These are phyloP conservation scores for Wallacemonas sp. DNA, from an alignment of 208 protist species.

Conservation along the genomic window DNA sequence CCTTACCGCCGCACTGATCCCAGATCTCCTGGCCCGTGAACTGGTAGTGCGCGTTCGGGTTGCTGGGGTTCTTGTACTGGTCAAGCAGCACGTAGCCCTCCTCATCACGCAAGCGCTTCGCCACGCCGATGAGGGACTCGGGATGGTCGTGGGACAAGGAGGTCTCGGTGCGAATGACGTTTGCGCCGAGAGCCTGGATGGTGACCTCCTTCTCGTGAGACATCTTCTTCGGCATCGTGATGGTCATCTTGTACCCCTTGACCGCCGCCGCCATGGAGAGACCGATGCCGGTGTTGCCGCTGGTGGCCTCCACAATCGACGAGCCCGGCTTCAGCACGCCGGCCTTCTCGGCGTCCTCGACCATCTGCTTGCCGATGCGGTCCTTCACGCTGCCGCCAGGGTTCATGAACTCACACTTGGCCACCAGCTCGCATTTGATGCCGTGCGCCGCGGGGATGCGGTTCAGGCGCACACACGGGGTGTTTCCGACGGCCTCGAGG, in stretches of 20 bases:
- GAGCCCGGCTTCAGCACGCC: constrained; percentile 94
- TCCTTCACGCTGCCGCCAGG: constrained; percentile 97
- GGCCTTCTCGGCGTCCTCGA: constrained; percentile 91
- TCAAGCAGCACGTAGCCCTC: constrained; percentile 95
- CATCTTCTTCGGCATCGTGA: constrained; percentile 99
- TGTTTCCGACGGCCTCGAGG: constrained; percentile 82
- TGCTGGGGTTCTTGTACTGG: constrained; percentile 96
- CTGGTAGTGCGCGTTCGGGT: constrained; percentile 96
- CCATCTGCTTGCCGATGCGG: constrained; percentile 96
- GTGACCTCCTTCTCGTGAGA: constrained; percentile 96
- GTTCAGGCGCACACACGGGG: constrained; percentile 89
- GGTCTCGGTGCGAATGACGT: constrained; percentile 97
- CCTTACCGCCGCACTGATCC: constrained; percentile 91
- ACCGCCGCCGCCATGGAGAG: constrained; percentile 94
- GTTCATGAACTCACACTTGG: constrained; percentile 93
- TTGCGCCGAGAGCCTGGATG: constrained; percentile 91
- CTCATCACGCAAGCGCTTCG: constrained; percentile 91
- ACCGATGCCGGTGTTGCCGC: constrained; percentile 96
- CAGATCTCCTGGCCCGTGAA: constrained; percentile 96
- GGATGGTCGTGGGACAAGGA: constrained; percentile 94
- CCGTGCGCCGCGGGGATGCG: constrained; percentile 67
- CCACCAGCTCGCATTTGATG: constrained; percentile 86
- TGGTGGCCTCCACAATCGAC: constrained; percentile 97
- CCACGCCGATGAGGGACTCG: constrained; percentile 96
- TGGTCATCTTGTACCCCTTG: constrained; percentile 96